Evolutionary conservation across 108 stramenopile species (phyloP), one percentile per base, ranked within the genome.

Genomic region (Fragilaria crotonensis): DNA sequence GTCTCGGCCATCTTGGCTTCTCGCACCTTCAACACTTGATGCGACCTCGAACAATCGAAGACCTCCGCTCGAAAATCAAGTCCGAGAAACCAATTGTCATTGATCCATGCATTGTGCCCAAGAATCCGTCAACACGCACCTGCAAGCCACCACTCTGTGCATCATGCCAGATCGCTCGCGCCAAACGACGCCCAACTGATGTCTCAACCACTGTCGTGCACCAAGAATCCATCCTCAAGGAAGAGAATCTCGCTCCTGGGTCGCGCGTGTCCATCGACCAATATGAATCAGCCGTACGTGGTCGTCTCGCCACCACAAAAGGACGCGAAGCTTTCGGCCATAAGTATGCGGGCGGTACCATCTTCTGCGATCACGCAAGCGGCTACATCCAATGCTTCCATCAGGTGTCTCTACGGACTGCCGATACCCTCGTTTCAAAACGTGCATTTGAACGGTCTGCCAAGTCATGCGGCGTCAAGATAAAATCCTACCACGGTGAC

Each of bases 401-500:
- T 18, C 79, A 76, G 52, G 17, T 55, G 1, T 52, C 66, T 22
- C 48, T 63, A 2, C 29, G 44, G 27, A 54, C 63, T 17, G 0
- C 5, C 33, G 71, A 75, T 5, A 68, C 78, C 0, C 0, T 75
- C 18, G 9, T 22, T 0, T 32, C 63, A 1, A 79, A 75, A 25
- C 45, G 22, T 14, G 4, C 3, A 2, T 65, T 71, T 29, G 69
- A 79, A 45, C 23, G 36, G 20, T 23, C 22, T 0, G 54, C 55
- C 0, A 17, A 19, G 0, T n/a, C 28, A 31, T 23, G 48, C 20
- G 77, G 76, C n/a, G 63, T 72, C 18, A 48, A 48, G 9, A 33
- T 71, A 29, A 53, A 70, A 9, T 31, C 28, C 14, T 74, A 64
- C 46, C 69, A 51, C 17, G 41, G 58, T 2, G 75, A 81, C 51